A percentile compares a stretch with the other conserved stretches of the same genome.
Conservation (phyloP, 768 basidiomycete genomes). For the Collybia sordida region DNA sequence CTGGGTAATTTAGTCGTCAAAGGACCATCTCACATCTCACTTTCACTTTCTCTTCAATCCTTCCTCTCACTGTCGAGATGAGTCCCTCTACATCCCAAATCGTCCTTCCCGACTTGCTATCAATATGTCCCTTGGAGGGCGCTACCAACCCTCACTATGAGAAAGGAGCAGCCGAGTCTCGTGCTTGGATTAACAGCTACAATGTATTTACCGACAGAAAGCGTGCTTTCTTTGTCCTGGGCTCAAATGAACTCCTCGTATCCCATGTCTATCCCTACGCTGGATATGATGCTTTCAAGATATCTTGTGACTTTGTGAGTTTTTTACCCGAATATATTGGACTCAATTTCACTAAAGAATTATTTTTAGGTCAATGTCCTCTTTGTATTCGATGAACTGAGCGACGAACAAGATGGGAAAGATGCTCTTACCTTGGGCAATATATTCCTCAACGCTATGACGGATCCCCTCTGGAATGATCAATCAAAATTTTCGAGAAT, state of each 20-base stretch:
- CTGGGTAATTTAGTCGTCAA: neutral
- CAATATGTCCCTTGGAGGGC: slow-evolving; percentile 44
- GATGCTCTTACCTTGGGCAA: slow-evolving; percentile 55
- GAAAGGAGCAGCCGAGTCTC: slow-evolving; percentile 54
- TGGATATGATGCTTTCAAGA: slow-evolving; percentile 55
- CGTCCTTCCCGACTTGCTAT: slow-evolving; percentile 56
- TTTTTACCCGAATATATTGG: neutral
- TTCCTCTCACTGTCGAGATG: slow-evolving; percentile 17
- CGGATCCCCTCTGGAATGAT: slow-evolving; percentile 51
- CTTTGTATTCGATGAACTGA: slow-evolving; percentile 68
- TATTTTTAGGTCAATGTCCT: slow-evolving; percentile 50
- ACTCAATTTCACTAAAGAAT: neutral
- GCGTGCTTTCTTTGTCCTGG: slow-evolving; percentile 62
- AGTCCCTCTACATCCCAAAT: slow-evolving; percentile 31
- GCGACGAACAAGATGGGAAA: slow-evolving; percentile 59
- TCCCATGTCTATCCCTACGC: slow-evolving; percentile 63
- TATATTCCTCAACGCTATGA: slow-evolving; percentile 52
- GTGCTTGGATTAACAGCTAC: slow-evolving; percentile 63
- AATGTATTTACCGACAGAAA: slow-evolving; percentile 58
- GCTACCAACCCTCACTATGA: slow-evolving; percentile 58
- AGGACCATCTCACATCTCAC: slow-evolving; percentile 10
- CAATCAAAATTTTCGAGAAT: slow-evolving; percentile 56
- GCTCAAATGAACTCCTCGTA: slow-evolving; percentile 59
- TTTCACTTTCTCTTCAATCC: slow-evolving; percentile 11
- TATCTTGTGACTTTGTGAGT: slow-evolving; percentile 59